Evolutionary conservation across 2,329 filamentous ascomycete species (phyloP), one percentile per base, ranked within the genome.

Genomic region (Apiospora marii): DNA sequence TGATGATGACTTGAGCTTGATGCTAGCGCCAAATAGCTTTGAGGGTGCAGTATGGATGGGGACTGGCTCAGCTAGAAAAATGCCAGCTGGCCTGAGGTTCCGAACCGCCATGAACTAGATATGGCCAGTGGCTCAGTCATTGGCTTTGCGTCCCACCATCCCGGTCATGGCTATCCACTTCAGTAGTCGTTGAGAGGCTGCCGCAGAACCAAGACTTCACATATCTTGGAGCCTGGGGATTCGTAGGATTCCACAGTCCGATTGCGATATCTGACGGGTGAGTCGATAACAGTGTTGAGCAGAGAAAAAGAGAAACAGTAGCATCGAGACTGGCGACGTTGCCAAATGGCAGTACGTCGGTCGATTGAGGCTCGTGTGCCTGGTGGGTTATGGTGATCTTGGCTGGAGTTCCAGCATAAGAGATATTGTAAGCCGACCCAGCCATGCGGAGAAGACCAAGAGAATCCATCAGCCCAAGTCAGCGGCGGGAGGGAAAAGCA

Each of bases 1-100:
- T 10, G 58, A 22, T 14, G 58, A 41, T n/a, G 58, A 1, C 41
- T 64, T 64, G 34, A 64, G 58, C 58, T 64, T 49, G 44, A 49
- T 34, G 27, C 67, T 69, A 6, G 37, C 44, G 44, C 49, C 44
- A 49, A 69, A 69, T n/a, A 34, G 44, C 44, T 37, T 49, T 34
- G 48, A 24, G 14, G 67, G 44, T 49, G 37, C 27, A 24, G 44
- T 49, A 37, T 49, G 43, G 16, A 48, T 48, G 67, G 67, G 67
- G n/a, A 69, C 37, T 37, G 43, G 67, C 44, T 69, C 67, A 37
- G 67, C 27, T 49, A 69, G 48, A 16, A 69, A 30, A 27, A 46
- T 5, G 2, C 58, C 58, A 41, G 34, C 58, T 64, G 58, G 58
- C 22, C 58, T 64, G 34, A 12, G 34, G 58, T 37, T 41, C 19